phyloP scores from a whole-genome alignment of 345 rosid genomes.

The Eucalyptus microcorys region DNA sequence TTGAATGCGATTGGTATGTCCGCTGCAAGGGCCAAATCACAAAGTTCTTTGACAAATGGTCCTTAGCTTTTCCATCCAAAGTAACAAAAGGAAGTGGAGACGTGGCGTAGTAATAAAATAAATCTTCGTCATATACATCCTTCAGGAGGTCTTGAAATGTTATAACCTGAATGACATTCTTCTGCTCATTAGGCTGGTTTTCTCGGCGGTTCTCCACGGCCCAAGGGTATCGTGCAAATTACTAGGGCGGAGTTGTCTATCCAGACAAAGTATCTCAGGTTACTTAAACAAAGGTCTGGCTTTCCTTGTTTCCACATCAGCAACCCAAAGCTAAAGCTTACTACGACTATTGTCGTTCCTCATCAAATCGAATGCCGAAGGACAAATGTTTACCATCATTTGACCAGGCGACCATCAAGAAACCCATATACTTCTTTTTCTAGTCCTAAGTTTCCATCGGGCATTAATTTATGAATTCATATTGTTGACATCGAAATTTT shows the following conservation, averaged over 20 bases:
- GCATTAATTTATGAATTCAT: slow-evolving; percentile 59
- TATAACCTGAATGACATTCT: slow-evolving; percentile 58
- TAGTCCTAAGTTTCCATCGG: slow-evolving; percentile 66
- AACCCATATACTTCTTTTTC: slow-evolving; percentile 70
- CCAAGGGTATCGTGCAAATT: slow-evolving; percentile 64
- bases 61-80: slow-evolving; percentile 61
- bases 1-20: slow-evolving; percentile 81
- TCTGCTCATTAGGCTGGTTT: slow-evolving; percentile 75
- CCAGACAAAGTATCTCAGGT: slow-evolving; percentile 59
- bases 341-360: slow-evolving; percentile 38
- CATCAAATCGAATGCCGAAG: slow-evolving; percentile 64
- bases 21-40: slow-evolving; percentile 92
- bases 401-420: slow-evolving; percentile 83
- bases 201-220: slow-evolving; percentile 74
- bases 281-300: slow-evolving; percentile 75
- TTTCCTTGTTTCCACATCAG: slow-evolving; percentile 60
- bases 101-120: slow-evolving; percentile 84
- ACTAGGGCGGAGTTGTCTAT: slow-evolving; percentile 58
- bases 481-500: not conserved
- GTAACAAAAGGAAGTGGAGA: slow-evolving; percentile 75
- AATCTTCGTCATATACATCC: slow-evolving; percentile 87
- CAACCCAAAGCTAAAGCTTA: slow-evolving; percentile 80
- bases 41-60: slow-evolving; percentile 59
- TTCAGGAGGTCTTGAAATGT: slow-evolving; percentile 91
- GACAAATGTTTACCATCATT: slow-evolving; percentile 72